Evolutionary conservation across 177 flowering plant genomes (phyloP), one percentile per base, ranked within the genome.

Genomic region (Vitis hybrid): DNA sequence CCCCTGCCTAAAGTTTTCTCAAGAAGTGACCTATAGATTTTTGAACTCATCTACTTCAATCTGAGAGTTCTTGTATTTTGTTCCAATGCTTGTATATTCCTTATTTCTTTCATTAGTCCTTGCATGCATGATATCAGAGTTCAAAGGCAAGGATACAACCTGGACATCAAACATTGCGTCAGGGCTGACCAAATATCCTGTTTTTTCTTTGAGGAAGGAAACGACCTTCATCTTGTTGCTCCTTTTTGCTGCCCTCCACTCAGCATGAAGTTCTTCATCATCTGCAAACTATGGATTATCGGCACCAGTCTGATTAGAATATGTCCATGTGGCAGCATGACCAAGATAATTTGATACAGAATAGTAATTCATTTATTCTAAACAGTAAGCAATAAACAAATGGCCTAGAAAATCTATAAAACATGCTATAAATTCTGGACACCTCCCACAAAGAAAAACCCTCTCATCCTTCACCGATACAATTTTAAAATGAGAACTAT

Each of bases 111-210:
- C 29, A 22, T 8, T 13, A 65, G 52, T 22, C 18, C 48, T n/a
- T 55, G 9, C 51, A 39, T 52, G 14, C 10, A 62, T 12, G 5
- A 52, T 5, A 66, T 51, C 52, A 73, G 49, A 33, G 51, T 56
- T 5, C 8, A 58, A 53, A 48, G 56, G 53, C 2, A 52, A 16
- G 65, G 5, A 60, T 78, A 63, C 57, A 10, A 89, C 97, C 94
- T 94, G 98, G 68, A 94, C 76, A 74, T 94, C 98, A 79, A 92
- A 94, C 97, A 94, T 87, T 62, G 94, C 90, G 79, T 92, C 97
- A 61, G 97, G 89, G 74, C 90, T 94, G 51, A 94, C 87, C 58
- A 76, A 52, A 74, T 94, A 94, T 19, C 98, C 98, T 39, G 98
- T 92, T 80, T 78, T 94, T 67, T 92, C 91, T 78, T 86, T 90